Base-by-base conservation (phyloP, 495 filamentous ascomycete species). In the Aspergillus campestris region DNA sequence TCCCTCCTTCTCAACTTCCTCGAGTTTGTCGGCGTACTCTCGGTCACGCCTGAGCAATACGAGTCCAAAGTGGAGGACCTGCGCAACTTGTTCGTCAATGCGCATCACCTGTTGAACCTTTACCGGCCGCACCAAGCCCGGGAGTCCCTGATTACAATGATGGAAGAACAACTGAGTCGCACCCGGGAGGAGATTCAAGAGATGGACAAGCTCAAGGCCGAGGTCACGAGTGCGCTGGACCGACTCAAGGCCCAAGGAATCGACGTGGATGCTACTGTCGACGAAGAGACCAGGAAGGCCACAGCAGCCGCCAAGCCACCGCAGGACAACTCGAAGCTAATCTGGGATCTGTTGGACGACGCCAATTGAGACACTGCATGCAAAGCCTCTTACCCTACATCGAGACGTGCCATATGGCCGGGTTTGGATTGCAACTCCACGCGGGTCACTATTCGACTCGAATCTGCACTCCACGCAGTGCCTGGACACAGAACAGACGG, bases 61-160 rank as follows among this genome's bases (percentile, higher is more conserved):
- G 64, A 71, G 14, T 72, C 81, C 12, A 90, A 91, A 56, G 72
- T 89, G 27, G 66, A 78, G 3, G 81, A 95, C 53, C 52, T 98
- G n/a, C 73, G 80, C 52, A 85, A 80, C 18, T 54, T 96, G 4
- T 82, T 91, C 45, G 79, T 88, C 55, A 95, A 97, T 64, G 83
- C 89, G 42, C 87, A 96, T 60, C 85, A 89, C 50, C 74, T 91
- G 13, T 76, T 96, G 39, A 98, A 98, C 61, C 82, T 92, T 47
- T 97, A 96, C 62, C 82, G 92, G 15, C 94, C 92, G 3, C 92
- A 98, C 62, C 94, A 98, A 63, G 89, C 90, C 18, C 71, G 92
- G 32, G 94, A 97, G 66, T 89, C 82, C 28, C 69, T 97, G 35
- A 94, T 95, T 24, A 60, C 82, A 57, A 79, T 92, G 75, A 92